phyloP scores from a whole-genome alignment of 768 basidiomycete genomes.

The Pisolithus albus region DNA sequence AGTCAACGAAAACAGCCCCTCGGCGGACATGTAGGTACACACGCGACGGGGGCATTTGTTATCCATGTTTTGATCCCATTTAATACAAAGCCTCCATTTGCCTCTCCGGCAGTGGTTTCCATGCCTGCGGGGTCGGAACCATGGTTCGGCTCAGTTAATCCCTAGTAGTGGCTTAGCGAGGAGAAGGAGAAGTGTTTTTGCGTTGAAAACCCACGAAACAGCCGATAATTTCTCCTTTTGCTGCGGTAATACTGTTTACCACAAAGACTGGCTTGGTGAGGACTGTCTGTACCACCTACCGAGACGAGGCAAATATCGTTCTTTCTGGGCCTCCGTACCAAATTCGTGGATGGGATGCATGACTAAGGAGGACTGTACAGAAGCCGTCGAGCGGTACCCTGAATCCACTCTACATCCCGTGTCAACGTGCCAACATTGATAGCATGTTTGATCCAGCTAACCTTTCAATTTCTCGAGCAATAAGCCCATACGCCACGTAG shows the following conservation, averaged over 20 bases:
- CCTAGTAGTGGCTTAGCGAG: constrained; percentile 38
- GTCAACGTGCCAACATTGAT: neutral
- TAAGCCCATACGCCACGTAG: constrained; percentile 89
- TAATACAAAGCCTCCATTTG: constrained; percentile 76
- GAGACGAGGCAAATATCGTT: constrained; percentile 80
- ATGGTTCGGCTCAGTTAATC: constrained; percentile 93
- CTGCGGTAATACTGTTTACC: constrained; percentile 29
- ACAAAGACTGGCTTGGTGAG: constrained; percentile 2
- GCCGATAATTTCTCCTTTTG: constrained; percentile 80
- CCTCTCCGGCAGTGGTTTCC: constrained; percentile 87
- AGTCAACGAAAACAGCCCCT: constrained; percentile 5
- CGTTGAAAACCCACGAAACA: constrained; percentile 67
- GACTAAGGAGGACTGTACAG: constrained; percentile 92
- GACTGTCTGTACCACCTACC: constrained; percentile 35
- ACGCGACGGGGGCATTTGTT: constrained; percentile 88
- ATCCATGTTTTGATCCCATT: constrained; percentile 98
- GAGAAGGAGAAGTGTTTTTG: neutral
- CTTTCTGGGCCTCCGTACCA: constrained; percentile 84
- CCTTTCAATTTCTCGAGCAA: constrained; percentile 92
- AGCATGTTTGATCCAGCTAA: constrained; percentile 21
- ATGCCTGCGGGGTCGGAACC: constrained; percentile 98
- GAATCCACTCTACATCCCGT: constrained; percentile 70
- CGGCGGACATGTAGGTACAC: constrained; percentile 24
- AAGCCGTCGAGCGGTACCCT: constrained; percentile 90
- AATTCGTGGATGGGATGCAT: constrained; percentile 94